Evolutionary conservation across 106 monocot genomes (phyloP).

Genomic region (Gastrodia elata): DNA sequence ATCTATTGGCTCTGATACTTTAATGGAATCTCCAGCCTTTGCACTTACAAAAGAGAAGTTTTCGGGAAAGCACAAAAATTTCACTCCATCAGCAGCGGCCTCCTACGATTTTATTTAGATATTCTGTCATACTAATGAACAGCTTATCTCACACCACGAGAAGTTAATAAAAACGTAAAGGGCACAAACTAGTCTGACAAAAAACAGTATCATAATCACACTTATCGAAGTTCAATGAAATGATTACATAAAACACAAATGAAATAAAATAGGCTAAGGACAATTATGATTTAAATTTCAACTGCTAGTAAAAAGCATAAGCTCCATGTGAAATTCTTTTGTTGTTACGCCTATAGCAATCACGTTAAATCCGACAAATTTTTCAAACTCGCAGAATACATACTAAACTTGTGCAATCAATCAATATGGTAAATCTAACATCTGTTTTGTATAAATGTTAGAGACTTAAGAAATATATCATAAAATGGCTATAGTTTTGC

Average conservation of each 20-base stretch:
- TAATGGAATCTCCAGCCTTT: slow-evolving; percentile 52
- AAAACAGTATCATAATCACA: background rate
- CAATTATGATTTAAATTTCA: background rate
- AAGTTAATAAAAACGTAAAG: background rate
- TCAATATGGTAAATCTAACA: background rate
- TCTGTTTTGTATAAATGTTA: background rate
- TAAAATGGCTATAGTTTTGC: background rate
- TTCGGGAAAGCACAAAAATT: slow-evolving; percentile 82
- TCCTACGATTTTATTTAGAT: slow-evolving; percentile 36
- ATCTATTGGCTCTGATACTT: slow-evolving; percentile 68
- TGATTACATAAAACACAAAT: background rate
- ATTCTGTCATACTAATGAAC: background rate
- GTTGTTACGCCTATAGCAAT: background rate
- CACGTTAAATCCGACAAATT: background rate
- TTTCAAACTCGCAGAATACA: background rate
- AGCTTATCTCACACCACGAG: background rate
- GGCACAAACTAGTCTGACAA: background rate
- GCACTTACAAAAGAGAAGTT: slow-evolving; percentile 67
- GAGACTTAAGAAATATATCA: background rate
- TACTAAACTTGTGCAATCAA: background rate
- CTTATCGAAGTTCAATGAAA: background rate
- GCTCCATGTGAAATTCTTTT: background rate
- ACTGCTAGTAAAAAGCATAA: background rate
- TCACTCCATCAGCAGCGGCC: slow-evolving; percentile 57
- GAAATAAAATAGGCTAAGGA: background rate